Conservation (phyloP, 2,329 filamentous ascomycete species). For the Moelleriella libera region DNA sequence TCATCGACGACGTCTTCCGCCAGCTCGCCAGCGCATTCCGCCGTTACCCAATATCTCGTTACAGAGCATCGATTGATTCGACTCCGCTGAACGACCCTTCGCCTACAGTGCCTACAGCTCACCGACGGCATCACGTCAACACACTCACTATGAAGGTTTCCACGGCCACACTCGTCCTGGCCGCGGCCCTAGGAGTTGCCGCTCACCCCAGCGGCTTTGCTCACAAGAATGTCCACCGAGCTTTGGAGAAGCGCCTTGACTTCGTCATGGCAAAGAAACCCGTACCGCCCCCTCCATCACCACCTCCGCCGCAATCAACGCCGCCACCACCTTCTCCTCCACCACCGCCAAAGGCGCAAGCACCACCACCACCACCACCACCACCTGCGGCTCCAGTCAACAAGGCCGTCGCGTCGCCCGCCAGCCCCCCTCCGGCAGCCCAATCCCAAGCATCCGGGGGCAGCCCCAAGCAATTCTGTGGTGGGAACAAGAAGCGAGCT, state of each 20-base stretch:
- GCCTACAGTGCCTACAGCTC: not conserved
- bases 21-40: not conserved
- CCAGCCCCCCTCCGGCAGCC: slow-evolving; percentile 6
- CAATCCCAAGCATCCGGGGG: not conserved
- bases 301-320: slow-evolving; percentile 1
- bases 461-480: slow-evolving; percentile 19
- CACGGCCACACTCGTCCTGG: slow-evolving; percentile 19
- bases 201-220: slow-evolving; percentile 25
- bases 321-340: not conserved
- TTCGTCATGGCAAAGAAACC: slow-evolving; percentile 22
- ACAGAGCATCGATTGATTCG: slow-evolving; percentile 2
- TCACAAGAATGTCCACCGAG: slow-evolving; percentile 20
- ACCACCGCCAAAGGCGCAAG: not conserved
- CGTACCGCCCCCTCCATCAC: slow-evolving; percentile 9
- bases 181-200: slow-evolving; percentile 25
- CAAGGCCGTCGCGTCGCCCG: not conserved
- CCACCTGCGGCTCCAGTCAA: not conserved
- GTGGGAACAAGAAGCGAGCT: slow-evolving; percentile 28
- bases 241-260: slow-evolving; percentile 15
- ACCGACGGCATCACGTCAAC: not conserved
- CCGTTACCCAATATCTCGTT: not conserved
- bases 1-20: not conserved
- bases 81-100: not conserved
- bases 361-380: not conserved
- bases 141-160: slow-evolving; percentile 26